phyloP scores from a whole-genome alignment of 2,329 filamentous ascomycete genomes.

The Coniosporium tulheliwenetii region DNA sequence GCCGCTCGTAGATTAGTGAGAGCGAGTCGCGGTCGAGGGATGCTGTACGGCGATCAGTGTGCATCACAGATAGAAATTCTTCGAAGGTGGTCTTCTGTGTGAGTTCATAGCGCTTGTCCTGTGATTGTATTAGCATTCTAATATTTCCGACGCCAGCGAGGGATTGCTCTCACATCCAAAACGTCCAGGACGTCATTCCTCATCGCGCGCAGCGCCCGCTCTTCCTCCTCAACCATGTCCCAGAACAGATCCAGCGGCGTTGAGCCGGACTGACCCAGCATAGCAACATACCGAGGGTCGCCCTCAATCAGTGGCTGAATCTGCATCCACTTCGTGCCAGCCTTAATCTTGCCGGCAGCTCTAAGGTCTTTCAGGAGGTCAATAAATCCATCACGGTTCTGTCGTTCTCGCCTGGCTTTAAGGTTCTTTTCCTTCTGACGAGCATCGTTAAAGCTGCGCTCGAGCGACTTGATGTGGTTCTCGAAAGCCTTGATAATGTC shows the following conservation, averaged over 20 bases:
- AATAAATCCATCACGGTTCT: slow-evolving; percentile 69
- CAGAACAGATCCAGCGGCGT: slow-evolving; percentile 86
- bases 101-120: slow-evolving; percentile 88
- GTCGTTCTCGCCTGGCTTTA: slow-evolving; percentile 68
- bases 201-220: slow-evolving; percentile 65
- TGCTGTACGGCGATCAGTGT: slow-evolving; percentile 74
- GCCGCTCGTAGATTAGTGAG: slow-evolving; percentile 68
- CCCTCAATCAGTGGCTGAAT: slow-evolving; percentile 59
- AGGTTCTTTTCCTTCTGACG: slow-evolving; percentile 75
- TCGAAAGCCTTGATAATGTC: slow-evolving; percentile 90
- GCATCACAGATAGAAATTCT: slow-evolving; percentile 71
- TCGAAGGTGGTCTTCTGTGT: slow-evolving; percentile 74
- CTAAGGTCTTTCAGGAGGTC: slow-evolving; percentile 61
- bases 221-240: slow-evolving; percentile 89
- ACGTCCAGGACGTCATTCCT: slow-evolving; percentile 78
- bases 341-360: slow-evolving; percentile 66
- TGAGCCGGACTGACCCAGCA: slow-evolving; percentile 73
- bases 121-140: not conserved
- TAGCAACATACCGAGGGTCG: slow-evolving; percentile 68
- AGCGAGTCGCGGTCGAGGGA: slow-evolving; percentile 70
- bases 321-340: slow-evolving; percentile 78
- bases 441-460: slow-evolving; percentile 80
- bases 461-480: slow-evolving; percentile 83
- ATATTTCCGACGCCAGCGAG: too few relatives aligned
- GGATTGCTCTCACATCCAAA: slow-evolving; percentile 50